Evolutionary conservation across 2,329 filamentous ascomycete genomes (phyloP).

Genomic region (Penicillium sp.): DNA sequence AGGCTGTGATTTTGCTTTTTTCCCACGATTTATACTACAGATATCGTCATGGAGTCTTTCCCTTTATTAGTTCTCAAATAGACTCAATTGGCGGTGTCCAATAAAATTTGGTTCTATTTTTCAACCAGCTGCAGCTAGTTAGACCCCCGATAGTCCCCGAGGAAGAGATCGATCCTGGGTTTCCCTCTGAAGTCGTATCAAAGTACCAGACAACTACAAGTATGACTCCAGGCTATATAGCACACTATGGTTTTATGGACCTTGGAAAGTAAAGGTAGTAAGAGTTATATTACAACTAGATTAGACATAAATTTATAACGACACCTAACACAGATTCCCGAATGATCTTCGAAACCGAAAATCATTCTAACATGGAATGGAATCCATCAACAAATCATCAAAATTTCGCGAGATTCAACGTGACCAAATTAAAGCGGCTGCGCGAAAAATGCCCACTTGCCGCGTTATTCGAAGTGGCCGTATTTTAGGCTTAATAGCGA

Average conservation of each 20-base stretch:
- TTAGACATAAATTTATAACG: conserved; percentile 6
- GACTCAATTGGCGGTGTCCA: conserved; percentile 19
- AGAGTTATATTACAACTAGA: conserved; percentile 28
- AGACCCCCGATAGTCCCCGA: background rate
- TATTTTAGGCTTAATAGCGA: conserved; percentile 15
- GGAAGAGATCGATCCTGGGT: background rate
- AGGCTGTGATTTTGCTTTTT: conserved; percentile 23
- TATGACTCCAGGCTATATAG: too few species aligned
- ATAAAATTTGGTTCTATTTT: conserved; percentile 15
- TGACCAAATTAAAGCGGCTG: background rate
- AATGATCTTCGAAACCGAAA: background rate
- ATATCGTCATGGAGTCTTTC: conserved; percentile 25
- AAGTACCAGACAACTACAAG: too few species aligned
- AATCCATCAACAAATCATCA: conserved; percentile 16
- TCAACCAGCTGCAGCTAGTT: background rate
- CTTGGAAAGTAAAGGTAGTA: background rate
- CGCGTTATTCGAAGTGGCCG: background rate
- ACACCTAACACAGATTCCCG: background rate
- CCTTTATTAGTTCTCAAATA: conserved; percentile 14
- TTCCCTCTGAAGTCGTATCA: too few species aligned
- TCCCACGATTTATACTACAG: conserved; percentile 14
- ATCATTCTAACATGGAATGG: conserved; percentile 10
- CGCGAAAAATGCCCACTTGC: background rate
- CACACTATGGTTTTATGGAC: background rate
- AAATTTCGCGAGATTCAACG: background rate